phyloP scores from a whole-genome alignment of 352 stramenopile species.

The Phytopythium chamaehyphon region DNA sequence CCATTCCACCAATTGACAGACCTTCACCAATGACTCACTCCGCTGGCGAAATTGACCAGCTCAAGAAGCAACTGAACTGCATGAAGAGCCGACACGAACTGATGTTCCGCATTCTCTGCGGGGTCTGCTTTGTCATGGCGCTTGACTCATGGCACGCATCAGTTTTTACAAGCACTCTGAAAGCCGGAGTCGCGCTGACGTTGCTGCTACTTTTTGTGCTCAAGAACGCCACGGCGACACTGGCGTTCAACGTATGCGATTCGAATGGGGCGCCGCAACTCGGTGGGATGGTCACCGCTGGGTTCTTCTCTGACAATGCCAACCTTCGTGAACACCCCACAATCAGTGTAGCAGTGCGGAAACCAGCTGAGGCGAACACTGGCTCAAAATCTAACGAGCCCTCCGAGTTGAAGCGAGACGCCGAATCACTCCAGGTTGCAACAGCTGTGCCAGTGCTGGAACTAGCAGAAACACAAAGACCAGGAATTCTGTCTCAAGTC shows the following conservation, averaged over 20 bases:
- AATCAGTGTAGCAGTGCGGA: background rate
- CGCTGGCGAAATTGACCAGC: constrained; percentile 2
- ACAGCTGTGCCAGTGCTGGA: background rate
- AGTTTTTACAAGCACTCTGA: constrained; percentile 24
- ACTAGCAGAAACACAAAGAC: constrained; percentile 8
- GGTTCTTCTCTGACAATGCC: constrained; percentile 13
- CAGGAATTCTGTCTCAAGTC: constrained; percentile 14
- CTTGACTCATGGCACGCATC: constrained; percentile 24
- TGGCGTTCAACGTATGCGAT: constrained; percentile 37
- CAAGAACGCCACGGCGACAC: constrained; percentile 27
- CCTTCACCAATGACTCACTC: too few relatives aligned
- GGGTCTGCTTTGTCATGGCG: constrained; percentile 30
- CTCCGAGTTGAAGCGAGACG: too few relatives aligned
- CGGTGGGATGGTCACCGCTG: constrained; percentile 12
- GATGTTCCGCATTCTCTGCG: constrained; percentile 32
- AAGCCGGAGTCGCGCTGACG: constrained; percentile 26
- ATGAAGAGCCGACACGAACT: constrained; percentile 22
- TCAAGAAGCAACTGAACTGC: constrained; percentile 14
- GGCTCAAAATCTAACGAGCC: too few relatives aligned
- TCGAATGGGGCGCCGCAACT: constrained; percentile 8
- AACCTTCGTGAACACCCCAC: background rate
- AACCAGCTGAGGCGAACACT: too few relatives aligned
- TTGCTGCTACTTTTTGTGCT: constrained; percentile 36
- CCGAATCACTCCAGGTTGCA: too few relatives aligned
- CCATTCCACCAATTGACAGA: background rate